Base-by-base conservation (phyloP, 768 basidiomycete species). In the Russula ochroleuca region DNA sequence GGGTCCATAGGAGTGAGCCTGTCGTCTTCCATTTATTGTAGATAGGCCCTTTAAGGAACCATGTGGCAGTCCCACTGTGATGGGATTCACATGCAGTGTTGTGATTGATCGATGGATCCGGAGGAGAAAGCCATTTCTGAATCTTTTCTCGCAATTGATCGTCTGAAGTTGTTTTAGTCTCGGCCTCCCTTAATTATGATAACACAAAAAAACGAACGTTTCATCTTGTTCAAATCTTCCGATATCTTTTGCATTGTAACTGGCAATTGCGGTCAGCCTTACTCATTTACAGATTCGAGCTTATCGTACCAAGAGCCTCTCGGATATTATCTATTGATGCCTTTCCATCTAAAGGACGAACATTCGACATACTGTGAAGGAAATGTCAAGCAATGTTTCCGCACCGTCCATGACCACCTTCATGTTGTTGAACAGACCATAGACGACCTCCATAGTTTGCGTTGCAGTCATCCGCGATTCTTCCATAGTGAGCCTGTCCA, bases 351-450 rank as follows among this genome's bases (percentile, higher is more conserved):
- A 28, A 6, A 23, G 14, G 10, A 17, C 5, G 37, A 28, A 28
- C n/a, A 38, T 40, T 49, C 15, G 38, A 19, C 8, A 25, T 7
- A n/a, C 2, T 11, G 19, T 11, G 10, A 37, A 21, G 10, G 35
- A 38, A 5, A n/a, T 10, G 21, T 37, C 10, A 23, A 17, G n/a
- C 21, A 21, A 14, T 13, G 9, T 2, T 60, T 41, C n/a, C 50
- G 8, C 41, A 40, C 59, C 59, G 9, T 51, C 19, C 48, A 59
- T 50, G 7, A 59, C 48, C 10, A 19, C 9, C 25, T 59, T 59
- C 49, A 60, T 50, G 7, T 59, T 59, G 38, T 59, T 61, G 31
- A 61, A 23, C 10, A 61, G 17, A 28, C 60, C 51, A 5, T n/a
- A 15, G 10, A 61, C 43, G n/a, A 53, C 60, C 10, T 61, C 41